Base-by-base conservation (phyloP, 176 grass and related monocot species). In the Aegilops bicornis region DNA sequence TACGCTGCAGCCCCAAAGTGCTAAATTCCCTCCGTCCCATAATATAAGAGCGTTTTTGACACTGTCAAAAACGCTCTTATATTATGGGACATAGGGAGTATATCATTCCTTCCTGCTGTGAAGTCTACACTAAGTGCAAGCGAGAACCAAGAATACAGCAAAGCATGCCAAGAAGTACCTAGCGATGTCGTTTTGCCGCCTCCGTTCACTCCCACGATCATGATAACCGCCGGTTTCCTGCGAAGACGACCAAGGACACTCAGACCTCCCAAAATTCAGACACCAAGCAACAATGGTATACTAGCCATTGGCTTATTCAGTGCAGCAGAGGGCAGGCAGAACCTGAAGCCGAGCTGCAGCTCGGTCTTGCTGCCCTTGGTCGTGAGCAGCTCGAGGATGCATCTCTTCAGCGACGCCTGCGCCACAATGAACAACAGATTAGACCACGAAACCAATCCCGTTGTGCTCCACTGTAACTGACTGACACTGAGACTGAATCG, bases 131-230 rank as follows among this genome's bases (percentile, higher is more conserved):
- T 22, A 16, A 79, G 85, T 54, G 20, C 35, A 32, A 82, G 37
- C 4, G 0, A 4, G 5, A 36, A 82, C 9, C 33, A 2, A 7
- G 50, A 19, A 54, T 54, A 54, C 22, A 39, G 47, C 24, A 9
- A 62, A 79, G 22, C 25, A 72, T 84, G 58, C 2, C 36, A 10
- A 59, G 84, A 58, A 85, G 59, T 96, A 98, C 94, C 97, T 81
- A 98, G 73, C 1, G 94, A 96, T 0, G 94, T 98, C 56, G 97
- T 98, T 56, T 98, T 96, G 79, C 97, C 97, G 84, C 97, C 94
- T 15, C 97, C 97, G 85, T 98, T 98, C 64, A 98, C 97, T 69
- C 97, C 97, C 47, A 98, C 92, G 59, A 99, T 88, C 94, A 99
- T 92, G 85, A 99, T 86, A 4, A 96, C 92, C 0, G 89, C 94